phyloP scores from a whole-genome alignment of 192 early-diverging fungal genomes.

The Phycomyces blakesleeanus region DNA sequence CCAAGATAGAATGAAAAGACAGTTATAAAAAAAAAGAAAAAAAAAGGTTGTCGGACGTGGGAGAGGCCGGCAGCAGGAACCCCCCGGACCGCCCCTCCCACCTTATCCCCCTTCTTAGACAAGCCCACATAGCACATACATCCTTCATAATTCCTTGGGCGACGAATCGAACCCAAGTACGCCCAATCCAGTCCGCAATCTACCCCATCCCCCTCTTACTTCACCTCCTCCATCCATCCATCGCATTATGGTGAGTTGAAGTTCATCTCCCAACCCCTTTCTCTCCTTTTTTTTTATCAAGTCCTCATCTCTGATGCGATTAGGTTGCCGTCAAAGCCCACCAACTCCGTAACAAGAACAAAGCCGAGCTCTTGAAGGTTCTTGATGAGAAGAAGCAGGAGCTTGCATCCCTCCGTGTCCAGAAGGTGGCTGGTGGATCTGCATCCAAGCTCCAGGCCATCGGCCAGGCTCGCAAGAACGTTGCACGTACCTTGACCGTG shows the following conservation, averaged over 20 bases:
- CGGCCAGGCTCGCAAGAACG: conserved; percentile 85
- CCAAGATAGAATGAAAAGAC: no score
- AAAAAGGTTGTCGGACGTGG: no score
- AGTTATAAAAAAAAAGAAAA: no score
- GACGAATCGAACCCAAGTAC: no score
- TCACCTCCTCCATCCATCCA: no score
- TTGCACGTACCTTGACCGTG: conserved; percentile 94
- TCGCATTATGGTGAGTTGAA: neutral
- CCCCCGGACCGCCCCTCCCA: no score
- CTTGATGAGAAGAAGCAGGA: conserved; percentile 95
- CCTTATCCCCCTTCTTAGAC: no score
- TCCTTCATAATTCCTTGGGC: no score
- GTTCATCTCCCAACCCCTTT: neutral
- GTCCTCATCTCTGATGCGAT: neutral
- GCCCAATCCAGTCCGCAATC: no score
- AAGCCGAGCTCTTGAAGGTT: conserved; percentile 85
- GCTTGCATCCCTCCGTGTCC: conserved; percentile 88
- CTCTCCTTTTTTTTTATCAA: neutral
- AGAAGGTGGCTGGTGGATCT: conserved; percentile 80
- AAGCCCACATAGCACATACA: no score
- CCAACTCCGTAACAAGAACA: conserved; percentile 93
- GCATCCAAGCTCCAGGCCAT: conserved; percentile 1
- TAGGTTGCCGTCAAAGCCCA: conserved; percentile 87
- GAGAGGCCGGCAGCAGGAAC: no score
- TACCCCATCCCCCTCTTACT: no score